A percentile compares a stretch with the other conserved stretches of the same genome.
Evolutionary conservation across 441 rosid species (phyloP).

Genomic region (Gossypium davidsonii): DNA sequence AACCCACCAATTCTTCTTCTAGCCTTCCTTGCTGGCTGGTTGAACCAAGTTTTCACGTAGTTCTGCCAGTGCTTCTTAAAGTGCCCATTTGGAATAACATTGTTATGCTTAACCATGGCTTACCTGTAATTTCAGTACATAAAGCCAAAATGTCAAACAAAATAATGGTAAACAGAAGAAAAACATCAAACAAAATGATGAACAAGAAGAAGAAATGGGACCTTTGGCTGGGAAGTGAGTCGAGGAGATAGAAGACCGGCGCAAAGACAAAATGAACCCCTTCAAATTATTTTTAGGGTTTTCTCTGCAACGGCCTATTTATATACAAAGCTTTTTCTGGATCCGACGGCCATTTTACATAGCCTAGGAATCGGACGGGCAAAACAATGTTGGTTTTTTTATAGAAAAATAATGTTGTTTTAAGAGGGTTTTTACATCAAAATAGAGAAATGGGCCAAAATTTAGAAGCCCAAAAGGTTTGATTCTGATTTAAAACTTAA

Average conservation of each 20-base stretch:
- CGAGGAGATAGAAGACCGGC: neutral
- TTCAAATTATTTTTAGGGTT: neutral
- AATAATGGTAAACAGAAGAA: neutral
- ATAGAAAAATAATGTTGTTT: too few species aligned
- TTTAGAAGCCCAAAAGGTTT: too few species aligned
- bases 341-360: neutral
- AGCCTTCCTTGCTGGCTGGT: constrained; percentile 69
- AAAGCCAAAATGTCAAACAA: neutral
- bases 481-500: too few species aligned
- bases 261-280: neutral
- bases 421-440: too few species aligned
- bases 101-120: constrained; percentile 66
- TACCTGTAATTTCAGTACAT: constrained; percentile 21
- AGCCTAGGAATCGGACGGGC: neutral
- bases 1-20: constrained; percentile 56
- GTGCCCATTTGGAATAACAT: constrained; percentile 55
- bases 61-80: constrained; percentile 80
- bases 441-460: too few species aligned
- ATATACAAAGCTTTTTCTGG: neutral
- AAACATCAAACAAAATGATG: neutral
- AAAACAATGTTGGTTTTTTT: too few species aligned
- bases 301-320: neutral
- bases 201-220: neutral
- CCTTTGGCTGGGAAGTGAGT: neutral
- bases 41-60: constrained; percentile 73